Conservation (phyloP, 1,284 basidiomycete species). For the Trametes polyzona region DNA sequence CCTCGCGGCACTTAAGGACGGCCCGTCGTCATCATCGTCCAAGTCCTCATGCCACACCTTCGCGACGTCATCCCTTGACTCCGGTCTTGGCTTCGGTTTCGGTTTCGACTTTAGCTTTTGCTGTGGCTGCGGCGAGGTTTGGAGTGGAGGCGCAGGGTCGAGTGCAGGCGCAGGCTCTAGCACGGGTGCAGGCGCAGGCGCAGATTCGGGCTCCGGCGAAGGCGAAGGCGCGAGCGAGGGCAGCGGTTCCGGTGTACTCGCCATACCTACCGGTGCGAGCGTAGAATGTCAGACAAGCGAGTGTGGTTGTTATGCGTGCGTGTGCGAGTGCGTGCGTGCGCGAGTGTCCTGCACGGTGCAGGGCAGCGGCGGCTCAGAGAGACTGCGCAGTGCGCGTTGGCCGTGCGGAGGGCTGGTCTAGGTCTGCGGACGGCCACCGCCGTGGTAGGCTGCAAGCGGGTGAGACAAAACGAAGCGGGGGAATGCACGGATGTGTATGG, state of each 20-base stretch:
- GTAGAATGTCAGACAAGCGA: too few relatives aligned
- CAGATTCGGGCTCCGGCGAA: background rate
- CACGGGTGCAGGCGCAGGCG: too few relatives aligned
- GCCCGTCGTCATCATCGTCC: background rate
- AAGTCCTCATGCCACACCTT: conserved; percentile 10
- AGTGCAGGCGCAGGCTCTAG: too few relatives aligned
- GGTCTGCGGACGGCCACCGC: too few relatives aligned
- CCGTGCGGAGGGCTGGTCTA: background rate
- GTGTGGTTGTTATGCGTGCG: background rate
- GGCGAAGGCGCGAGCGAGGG: conserved; percentile 43
- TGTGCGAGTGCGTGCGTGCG: background rate
- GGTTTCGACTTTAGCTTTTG: too few relatives aligned
- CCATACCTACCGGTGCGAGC: too few relatives aligned
- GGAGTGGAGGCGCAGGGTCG: too few relatives aligned
- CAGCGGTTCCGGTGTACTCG: conserved; percentile 34
- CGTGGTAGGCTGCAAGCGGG: too few relatives aligned
- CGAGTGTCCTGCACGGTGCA: background rate
- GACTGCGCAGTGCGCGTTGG: background rate
- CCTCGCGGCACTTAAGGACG: background rate
- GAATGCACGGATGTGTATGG: background rate
- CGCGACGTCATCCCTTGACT: conserved; percentile 48
- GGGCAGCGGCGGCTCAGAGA: background rate
- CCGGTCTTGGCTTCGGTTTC: too few relatives aligned
- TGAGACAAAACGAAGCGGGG: background rate
- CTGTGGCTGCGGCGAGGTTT: too few relatives aligned